phyloP scores from a whole-genome alignment of 2,329 filamentous ascomycete species.

The Xylaria multiplex region DNA sequence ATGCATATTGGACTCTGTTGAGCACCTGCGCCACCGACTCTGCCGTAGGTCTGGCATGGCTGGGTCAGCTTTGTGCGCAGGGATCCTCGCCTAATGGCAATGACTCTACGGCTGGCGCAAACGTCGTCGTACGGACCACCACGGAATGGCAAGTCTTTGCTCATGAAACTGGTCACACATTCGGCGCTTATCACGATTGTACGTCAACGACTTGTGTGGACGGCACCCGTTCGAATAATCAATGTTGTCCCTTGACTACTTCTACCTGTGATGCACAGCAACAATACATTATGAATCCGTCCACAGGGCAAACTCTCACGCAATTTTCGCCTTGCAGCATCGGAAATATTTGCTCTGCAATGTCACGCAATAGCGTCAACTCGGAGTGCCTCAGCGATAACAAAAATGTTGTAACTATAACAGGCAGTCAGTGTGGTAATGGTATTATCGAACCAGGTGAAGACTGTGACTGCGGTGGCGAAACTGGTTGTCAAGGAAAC shows the following conservation, averaged over 20 bases:
- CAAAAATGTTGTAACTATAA: conserved; percentile 81
- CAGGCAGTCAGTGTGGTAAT: conserved; percentile 89
- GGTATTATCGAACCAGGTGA: conserved; percentile 95
- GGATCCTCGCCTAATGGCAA: conserved; percentile 64
- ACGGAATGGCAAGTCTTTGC: conserved; percentile 96
- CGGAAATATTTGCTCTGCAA: conserved; percentile 91
- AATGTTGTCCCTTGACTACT: conserved; percentile 82
- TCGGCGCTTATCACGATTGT: conserved; percentile 96
- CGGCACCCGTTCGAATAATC: conserved; percentile 60
- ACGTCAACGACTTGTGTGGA: conserved; percentile 72
- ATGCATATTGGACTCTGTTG: conserved; percentile 93
- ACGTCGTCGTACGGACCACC: conserved; percentile 85
- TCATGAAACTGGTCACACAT: conserved; percentile 93
- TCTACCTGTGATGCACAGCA: conserved; percentile 77
- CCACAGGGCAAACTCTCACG: conserved; percentile 75
- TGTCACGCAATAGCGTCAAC: conserved; percentile 80
- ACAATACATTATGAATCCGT: conserved; percentile 96
- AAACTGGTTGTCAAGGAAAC: conserved; percentile 75
- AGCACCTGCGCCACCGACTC: conserved; percentile 82
- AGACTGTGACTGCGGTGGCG: conserved; percentile 94
- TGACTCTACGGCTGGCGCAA: conserved; percentile 84
- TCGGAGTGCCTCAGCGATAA: conserved; percentile 85
- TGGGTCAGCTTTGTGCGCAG: conserved; percentile 82
- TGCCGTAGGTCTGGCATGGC: conserved; percentile 92
- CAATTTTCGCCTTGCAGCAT: conserved; percentile 88